Base-by-base conservation (phyloP, 192 early-diverging fungal genomes). In the Piromyces sp. region DNA sequence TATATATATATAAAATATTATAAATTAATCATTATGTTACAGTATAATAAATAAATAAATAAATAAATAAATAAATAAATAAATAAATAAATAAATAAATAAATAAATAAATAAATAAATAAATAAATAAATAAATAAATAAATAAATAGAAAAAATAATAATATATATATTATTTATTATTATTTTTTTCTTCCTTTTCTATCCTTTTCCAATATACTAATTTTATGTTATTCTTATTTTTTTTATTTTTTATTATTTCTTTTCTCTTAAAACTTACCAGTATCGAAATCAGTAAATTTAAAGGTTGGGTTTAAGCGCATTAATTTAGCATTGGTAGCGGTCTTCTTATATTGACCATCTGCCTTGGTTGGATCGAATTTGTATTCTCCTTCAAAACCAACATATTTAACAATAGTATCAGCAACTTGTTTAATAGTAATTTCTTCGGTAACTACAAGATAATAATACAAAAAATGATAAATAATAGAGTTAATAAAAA, bases 321-420 rank as follows among this genome's bases (percentile, higher is more conserved):
- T 84, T 83, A 95, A 84, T 88, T 95, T 95, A 28, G 85, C 88
- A 83, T 95, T 95, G n/a, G 88, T 93, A 31, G 94, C 94, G 38
- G 94, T 94, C 90, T 94, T 95, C 85, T 94, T 95, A 83, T 86
- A 93, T 85, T 95, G 94, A 40, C 93, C 94, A 85, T 95, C 94
- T 29, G 92, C 87, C 83, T 90, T 90, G 31, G 88, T 87, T 51
- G 89, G 89, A 87, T 95, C 94, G 85, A 93, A 95, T 81, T 87
- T 80, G 85, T 92, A 88, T 30, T 88, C 85, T 2, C 93, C 93
- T 81, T 87, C 80, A 87, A 92, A 95, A 26, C 84, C 89, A 85
- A 95, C 85, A 29, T 90, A 89, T 29, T 88, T 85, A 36, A 93
- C 93, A 82, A 95, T 93, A n/a, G 87, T 84, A 82, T 93, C 91